A percentile compares a stretch with the other conserved stretches of the same genome.
phyloP scores from a whole-genome alignment of 129 eudicot species.

The Flaveria robusta region DNA sequence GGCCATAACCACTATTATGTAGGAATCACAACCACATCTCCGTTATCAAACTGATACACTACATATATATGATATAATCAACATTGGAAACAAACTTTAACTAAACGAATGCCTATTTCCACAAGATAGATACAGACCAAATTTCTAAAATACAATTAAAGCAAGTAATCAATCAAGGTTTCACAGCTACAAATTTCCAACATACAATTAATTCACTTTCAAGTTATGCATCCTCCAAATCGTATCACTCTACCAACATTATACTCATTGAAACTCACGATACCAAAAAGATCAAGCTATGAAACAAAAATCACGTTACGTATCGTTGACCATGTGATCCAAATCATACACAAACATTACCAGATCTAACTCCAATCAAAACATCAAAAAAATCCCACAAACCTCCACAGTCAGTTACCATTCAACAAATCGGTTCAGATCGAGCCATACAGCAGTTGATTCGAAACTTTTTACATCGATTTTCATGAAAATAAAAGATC shows the following conservation, averaged over 20 bases:
- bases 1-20: neutral
- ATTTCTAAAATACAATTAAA: slow-evolving; percentile 1
- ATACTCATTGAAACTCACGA: neutral
- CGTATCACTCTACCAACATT: neutral
- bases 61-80: neutral
- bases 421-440: slow-evolving; percentile 17
- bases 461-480: slow-evolving; percentile 6
- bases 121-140: slow-evolving; percentile 6
- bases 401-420: slow-evolving; percentile 2
- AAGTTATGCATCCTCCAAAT: slow-evolving; percentile 10
- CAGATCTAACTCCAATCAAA: slow-evolving; percentile 22
- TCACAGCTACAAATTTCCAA: slow-evolving; percentile 3
- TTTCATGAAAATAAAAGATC: neutral
- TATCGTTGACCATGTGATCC: slow-evolving; percentile 27
- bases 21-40: neutral
- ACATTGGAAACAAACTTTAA: neutral
- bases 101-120: neutral
- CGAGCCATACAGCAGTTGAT: slow-evolving; percentile 15
- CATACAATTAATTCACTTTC: neutral
- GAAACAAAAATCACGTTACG: neutral
- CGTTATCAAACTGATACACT: neutral
- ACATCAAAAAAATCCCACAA: neutral
- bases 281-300: neutral
- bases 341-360: slow-evolving; percentile 14
- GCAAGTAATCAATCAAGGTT: neutral